phyloP scores from a whole-genome alignment of 306 rosid genomes.

The Prunus davidiana region DNA sequence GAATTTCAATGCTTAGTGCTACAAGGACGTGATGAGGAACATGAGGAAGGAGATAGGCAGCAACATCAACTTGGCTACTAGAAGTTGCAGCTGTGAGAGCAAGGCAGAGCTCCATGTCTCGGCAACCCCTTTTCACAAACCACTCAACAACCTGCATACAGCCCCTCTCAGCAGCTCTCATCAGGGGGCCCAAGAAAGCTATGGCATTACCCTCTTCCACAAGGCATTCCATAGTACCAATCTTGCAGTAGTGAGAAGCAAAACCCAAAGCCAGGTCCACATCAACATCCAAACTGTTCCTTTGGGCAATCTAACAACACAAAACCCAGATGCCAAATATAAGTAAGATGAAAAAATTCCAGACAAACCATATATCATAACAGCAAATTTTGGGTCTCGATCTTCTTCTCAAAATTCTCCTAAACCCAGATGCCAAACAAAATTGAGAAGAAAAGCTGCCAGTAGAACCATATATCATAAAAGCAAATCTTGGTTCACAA shows the following conservation, averaged over 20 bases:
- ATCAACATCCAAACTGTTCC: constrained; percentile 89
- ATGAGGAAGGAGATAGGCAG: constrained; percentile 75
- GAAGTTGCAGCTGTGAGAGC: constrained; percentile 94
- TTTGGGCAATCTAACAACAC: constrained; percentile 68
- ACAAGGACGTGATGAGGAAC: constrained; percentile 80
- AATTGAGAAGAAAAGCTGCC: not conserved
- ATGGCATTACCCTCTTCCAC: constrained; percentile 92
- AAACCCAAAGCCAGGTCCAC: constrained; percentile 87
- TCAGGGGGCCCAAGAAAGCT: constrained; percentile 82
- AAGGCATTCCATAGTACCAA: constrained; percentile 86
- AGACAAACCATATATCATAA: not conserved
- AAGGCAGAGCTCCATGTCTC: constrained; percentile 91
- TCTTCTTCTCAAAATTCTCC: not conserved
- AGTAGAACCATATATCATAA: not conserved
- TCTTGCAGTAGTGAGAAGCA: constrained; percentile 89
- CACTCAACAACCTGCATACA: constrained; percentile 81
- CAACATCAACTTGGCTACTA: constrained; percentile 77
- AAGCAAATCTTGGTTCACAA: not conserved
- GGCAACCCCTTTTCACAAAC: constrained; percentile 83
- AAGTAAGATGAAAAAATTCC: not conserved
- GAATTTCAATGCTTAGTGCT: constrained; percentile 74
- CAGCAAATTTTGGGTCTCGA: not conserved
- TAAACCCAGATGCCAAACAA: not conserved
- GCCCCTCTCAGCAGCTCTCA: constrained; percentile 96
- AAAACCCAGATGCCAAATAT: constrained; percentile 31